These are phyloP conservation scores for Penicillium occitanis DNA, from an alignment of 2,329 filamentous ascomycete species.

Conservation along the genomic window DNA sequence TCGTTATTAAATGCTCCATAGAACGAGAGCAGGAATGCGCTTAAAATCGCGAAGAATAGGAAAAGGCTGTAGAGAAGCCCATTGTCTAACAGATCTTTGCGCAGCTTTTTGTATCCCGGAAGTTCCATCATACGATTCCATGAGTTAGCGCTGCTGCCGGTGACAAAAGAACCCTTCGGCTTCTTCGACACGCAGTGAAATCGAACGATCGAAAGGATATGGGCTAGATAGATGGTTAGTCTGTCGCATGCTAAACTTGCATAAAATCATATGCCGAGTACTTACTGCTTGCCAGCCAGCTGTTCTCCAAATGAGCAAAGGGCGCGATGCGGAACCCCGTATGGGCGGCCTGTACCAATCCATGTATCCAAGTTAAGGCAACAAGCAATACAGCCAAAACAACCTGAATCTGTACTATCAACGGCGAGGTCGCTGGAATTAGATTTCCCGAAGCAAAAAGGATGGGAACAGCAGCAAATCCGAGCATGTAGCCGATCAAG, in stretches of 20 bases:
- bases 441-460: conserved; percentile 25
- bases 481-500: conserved; percentile 23
- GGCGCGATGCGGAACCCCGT: conserved; percentile 27
- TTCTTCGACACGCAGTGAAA: conserved; percentile 29
- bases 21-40: neutral
- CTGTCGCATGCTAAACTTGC: neutral
- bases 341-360: conserved; percentile 25
- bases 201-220: conserved; percentile 26
- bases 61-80: conserved; percentile 2
- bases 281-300: conserved; percentile 31
- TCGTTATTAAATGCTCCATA: neutral
- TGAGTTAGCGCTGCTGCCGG: conserved; percentile 31
- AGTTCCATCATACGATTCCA: conserved; percentile 24
- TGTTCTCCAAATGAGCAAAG: conserved; percentile 32
- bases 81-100: conserved; percentile 3
- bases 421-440: conserved; percentile 20
- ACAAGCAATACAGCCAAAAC: conserved; percentile 22
- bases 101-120: neutral
- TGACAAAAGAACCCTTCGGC: conserved; percentile 33
- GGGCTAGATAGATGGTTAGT: conserved; percentile 21
- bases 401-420: conserved; percentile 22
- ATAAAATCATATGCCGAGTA: neutral
- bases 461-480: conserved; percentile 26
- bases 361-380: conserved; percentile 26
- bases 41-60: neutral